Evolutionary conservation across 768 basidiomycete species (phyloP).

Genomic region (Bullera alba): DNA sequence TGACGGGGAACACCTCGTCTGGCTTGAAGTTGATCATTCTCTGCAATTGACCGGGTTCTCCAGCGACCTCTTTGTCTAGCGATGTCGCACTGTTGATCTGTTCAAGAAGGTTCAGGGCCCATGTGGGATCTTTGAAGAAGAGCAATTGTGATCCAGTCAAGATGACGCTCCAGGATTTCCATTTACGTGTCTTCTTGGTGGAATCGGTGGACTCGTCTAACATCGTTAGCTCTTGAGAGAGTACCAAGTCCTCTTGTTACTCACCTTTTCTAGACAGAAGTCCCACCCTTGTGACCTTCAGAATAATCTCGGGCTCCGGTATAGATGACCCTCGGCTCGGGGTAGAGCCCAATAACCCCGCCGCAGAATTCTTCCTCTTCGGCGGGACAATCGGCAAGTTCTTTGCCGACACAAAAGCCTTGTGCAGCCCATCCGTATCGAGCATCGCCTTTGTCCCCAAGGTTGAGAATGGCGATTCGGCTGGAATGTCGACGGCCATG

Average conservation of each 20-base stretch:
- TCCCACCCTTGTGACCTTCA: slow-evolving; percentile 76
- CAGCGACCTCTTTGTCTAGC: slow-evolving; percentile 5
- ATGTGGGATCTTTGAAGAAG: slow-evolving; percentile 58
- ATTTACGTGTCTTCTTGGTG: slow-evolving; percentile 77
- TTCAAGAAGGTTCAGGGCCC: slow-evolving; percentile 37
- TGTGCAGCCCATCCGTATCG: slow-evolving; percentile 36
- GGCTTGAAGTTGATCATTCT: slow-evolving; percentile 54
- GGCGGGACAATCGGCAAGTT: slow-evolving; percentile 27
- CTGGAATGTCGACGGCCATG: slow-evolving; percentile 35
- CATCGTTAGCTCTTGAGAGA: background rate
- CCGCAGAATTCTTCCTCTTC: slow-evolving; percentile 8
- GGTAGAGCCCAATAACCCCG: slow-evolving; percentile 6
- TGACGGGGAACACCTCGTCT: slow-evolving; percentile 76
- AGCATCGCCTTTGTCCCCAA: slow-evolving; percentile 42
- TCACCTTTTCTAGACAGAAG: slow-evolving; percentile 64
- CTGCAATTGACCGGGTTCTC: slow-evolving; percentile 40
- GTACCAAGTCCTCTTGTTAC: slow-evolving; percentile 3
- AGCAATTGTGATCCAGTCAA: slow-evolving; percentile 85
- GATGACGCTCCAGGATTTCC: slow-evolving; percentile 77
- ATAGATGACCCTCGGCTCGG: background rate
- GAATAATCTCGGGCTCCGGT: slow-evolving; percentile 20
- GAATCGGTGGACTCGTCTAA: slow-evolving; percentile 61
- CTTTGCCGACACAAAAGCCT: slow-evolving; percentile 37
- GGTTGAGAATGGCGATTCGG: slow-evolving; percentile 44
- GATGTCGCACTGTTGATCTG: slow-evolving; percentile 14